Evolutionary conservation across 2,329 filamentous ascomycete genomes (phyloP).

Genomic region (Fusarium mexicanum): DNA sequence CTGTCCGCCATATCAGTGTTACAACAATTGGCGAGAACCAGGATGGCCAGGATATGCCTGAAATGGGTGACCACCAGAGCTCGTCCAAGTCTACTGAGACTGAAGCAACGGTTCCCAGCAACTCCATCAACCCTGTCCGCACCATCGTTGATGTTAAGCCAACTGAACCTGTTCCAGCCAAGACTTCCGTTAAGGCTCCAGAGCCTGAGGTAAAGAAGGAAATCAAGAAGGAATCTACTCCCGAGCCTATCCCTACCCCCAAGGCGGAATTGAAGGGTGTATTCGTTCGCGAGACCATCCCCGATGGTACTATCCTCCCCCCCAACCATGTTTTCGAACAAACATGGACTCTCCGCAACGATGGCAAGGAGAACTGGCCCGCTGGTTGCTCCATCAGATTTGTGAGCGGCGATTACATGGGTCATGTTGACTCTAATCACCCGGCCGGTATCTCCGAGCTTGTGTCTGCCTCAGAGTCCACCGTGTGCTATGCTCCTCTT

Average conservation of each 20-base stretch:
- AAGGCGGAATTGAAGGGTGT: slow-evolving; percentile 58
- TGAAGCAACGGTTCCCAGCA: slow-evolving; percentile 55
- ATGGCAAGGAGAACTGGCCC: slow-evolving; percentile 83
- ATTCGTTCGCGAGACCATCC: slow-evolving; percentile 81
- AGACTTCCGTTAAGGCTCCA: slow-evolving; percentile 8
- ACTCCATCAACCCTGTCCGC: slow-evolving; percentile 65
- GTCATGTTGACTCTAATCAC: slow-evolving; percentile 82
- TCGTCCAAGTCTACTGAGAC: slow-evolving; percentile 62
- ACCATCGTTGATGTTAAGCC: slow-evolving; percentile 80
- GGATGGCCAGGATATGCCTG: slow-evolving; percentile 69
- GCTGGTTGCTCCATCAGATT: slow-evolving; percentile 90
- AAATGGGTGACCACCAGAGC: slow-evolving; percentile 72
- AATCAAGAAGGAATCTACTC: slow-evolving; percentile 41
- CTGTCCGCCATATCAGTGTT: slow-evolving; percentile 87
- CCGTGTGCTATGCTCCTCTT: slow-evolving; percentile 74
- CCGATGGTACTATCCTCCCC: slow-evolving; percentile 78
- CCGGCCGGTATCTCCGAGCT: slow-evolving; percentile 83
- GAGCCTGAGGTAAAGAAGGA: slow-evolving; percentile 18
- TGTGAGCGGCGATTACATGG: slow-evolving; percentile 96
- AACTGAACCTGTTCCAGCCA: slow-evolving; percentile 51
- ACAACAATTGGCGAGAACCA: slow-evolving; percentile 83
- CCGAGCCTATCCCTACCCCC: slow-evolving; percentile 34
- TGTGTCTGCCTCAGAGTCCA: slow-evolving; percentile 82
- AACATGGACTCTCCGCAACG: slow-evolving; percentile 91
- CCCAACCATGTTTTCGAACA: slow-evolving; percentile 84